These are phyloP conservation scores for Neonectria faginata DNA, from an alignment of 2,329 filamentous ascomycete genomes.

Conservation along the genomic window DNA sequence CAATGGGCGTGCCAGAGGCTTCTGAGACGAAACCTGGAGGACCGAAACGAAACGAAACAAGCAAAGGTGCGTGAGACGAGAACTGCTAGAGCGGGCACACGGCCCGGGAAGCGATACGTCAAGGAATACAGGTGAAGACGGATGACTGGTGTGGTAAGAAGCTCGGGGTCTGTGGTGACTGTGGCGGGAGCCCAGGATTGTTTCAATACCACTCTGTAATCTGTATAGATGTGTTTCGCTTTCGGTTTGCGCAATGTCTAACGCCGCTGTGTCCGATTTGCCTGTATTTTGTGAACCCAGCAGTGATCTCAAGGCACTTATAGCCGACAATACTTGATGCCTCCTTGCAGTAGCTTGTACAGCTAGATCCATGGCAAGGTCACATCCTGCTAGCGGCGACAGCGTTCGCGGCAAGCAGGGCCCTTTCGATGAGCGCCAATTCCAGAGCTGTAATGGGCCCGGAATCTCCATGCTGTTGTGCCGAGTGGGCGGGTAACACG, in stretches of 20 bases:
- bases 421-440: background rate
- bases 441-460: background rate
- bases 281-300: background rate
- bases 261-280: too few relatives aligned
- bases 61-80: slow-evolving; percentile 10
- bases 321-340: background rate
- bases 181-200: background rate
- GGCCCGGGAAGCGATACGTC: background rate
- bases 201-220: background rate
- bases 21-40: slow-evolving; percentile 10
- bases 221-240: background rate
- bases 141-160: slow-evolving; percentile 13
- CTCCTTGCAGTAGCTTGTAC: slow-evolving; percentile 1
- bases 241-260: too few relatives aligned
- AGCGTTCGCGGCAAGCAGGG: background rate
- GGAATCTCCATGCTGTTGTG: slow-evolving; percentile 5
- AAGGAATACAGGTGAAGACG: slow-evolving; percentile 4
- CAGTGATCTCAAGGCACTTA: background rate
- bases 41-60: slow-evolving; percentile 24
- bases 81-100: slow-evolving; percentile 7
- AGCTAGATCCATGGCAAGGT: slow-evolving; percentile 11
- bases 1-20: slow-evolving; percentile 8
- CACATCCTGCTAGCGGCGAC: slow-evolving; percentile 4
- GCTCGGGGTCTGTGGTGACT: slow-evolving; percentile 6
- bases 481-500: slow-evolving; percentile 13